These are phyloP conservation scores for Exophiala sideris DNA, from an alignment of 2,329 filamentous ascomycete species.

Conservation along the genomic window DNA sequence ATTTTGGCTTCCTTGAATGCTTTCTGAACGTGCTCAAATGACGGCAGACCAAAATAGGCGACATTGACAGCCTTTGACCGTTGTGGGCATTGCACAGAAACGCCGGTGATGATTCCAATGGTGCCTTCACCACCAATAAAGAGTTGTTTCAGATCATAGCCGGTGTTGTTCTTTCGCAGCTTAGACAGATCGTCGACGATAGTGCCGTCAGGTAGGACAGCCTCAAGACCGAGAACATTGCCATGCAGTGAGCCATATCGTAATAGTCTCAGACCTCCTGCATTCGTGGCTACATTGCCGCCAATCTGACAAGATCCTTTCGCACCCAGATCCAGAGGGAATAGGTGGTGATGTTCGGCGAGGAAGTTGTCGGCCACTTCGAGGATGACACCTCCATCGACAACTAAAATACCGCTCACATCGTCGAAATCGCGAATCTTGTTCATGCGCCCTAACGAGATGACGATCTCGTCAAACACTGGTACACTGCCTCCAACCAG, in stretches of 20 bases:
- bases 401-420: conserved; percentile 83
- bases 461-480: conserved; percentile 96
- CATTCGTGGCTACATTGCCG: conserved; percentile 93
- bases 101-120: conserved; percentile 85
- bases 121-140: conserved; percentile 96
- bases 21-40: conserved; percentile 80
- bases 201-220: conserved; percentile 88
- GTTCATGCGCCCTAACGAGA: conserved; percentile 90
- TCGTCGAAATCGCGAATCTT: conserved; percentile 87
- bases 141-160: conserved; percentile 93
- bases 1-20: conserved; percentile 87
- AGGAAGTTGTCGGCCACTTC: conserved; percentile 85
- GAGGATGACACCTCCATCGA: conserved; percentile 85
- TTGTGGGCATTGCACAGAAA: conserved; percentile 86
- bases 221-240: conserved; percentile 86
- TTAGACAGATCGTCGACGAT: conserved; percentile 84
- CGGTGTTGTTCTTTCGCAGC: conserved; percentile 96
- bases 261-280: conserved; percentile 82
- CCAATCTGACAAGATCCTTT: conserved; percentile 97
- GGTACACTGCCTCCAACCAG: conserved; percentile 93
- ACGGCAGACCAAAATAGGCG: conserved; percentile 86
- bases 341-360: conserved; percentile 79
- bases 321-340: conserved; percentile 93
- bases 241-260: conserved; percentile 94
- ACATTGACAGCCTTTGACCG: conserved; percentile 87